These are phyloP conservation scores for Gastrodia elata DNA, from an alignment of 106 monocot genomes.

Conservation along the genomic window DNA sequence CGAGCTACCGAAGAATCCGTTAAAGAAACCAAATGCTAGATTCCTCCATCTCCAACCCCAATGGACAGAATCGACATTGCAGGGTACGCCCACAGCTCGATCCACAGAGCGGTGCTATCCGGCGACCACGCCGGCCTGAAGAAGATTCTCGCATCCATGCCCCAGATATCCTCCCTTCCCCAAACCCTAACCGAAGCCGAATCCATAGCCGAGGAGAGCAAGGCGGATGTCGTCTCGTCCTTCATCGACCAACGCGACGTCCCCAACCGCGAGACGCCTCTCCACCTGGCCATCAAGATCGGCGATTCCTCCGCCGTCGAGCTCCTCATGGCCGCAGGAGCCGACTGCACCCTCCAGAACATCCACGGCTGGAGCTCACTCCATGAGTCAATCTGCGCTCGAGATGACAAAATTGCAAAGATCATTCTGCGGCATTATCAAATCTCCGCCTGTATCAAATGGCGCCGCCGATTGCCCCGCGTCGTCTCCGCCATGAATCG, in stretches of 20 bases:
- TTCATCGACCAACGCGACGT: slow-evolving; percentile 44
- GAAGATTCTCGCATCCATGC: background rate
- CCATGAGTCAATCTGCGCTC: slow-evolving; percentile 41
- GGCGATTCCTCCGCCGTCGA: slow-evolving; percentile 24
- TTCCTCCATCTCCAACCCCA: too few relatives aligned
- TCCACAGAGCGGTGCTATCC: slow-evolving; percentile 13
- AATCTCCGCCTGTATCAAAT: slow-evolving; percentile 34
- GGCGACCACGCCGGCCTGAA: slow-evolving; percentile 4
- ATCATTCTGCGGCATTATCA: slow-evolving; percentile 37
- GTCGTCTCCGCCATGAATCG: slow-evolving; percentile 28
- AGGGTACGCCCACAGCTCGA: slow-evolving; percentile 9
- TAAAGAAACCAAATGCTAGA: too few relatives aligned
- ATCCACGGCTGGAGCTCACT: slow-evolving; percentile 55
- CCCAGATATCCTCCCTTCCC: slow-evolving; percentile 2
- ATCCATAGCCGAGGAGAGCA: slow-evolving; percentile 32
- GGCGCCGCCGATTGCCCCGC: slow-evolving; percentile 45
- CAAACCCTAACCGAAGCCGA: slow-evolving; percentile 11
- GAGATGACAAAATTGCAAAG: slow-evolving; percentile 29
- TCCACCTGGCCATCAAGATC: slow-evolving; percentile 47
- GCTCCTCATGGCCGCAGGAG: slow-evolving; percentile 52
- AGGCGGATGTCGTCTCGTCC: slow-evolving; percentile 39
- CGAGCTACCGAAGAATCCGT: too few relatives aligned
- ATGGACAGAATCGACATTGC: slow-evolving; percentile 3
- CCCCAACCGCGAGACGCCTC: slow-evolving; percentile 43
- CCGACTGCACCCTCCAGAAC: slow-evolving; percentile 52